Evolutionary conservation across 2,329 filamentous ascomycete genomes (phyloP), one percentile per base, ranked within the genome.

Genomic region (Fusarium sp.): DNA sequence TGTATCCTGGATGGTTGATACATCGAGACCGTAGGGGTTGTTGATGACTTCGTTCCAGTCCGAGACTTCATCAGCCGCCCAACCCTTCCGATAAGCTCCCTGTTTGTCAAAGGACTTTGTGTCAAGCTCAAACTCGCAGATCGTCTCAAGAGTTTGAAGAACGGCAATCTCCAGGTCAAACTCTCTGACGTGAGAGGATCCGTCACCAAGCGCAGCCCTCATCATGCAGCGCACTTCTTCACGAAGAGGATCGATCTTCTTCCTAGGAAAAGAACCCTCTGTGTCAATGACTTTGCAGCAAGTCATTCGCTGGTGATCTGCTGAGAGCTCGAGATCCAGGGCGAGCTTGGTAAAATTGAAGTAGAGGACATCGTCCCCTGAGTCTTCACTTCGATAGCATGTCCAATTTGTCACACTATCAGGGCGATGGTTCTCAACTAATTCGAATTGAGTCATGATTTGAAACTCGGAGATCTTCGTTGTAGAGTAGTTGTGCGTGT

Each of bases 1-100:
- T n/a, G 64, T 69, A 44, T 71, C 69, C n/a, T 53, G 49, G 19
- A 65, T 61, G n/a, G 69, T 63, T 15, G 62, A 68, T 31, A 64
- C 57, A 24, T 74, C 61, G 28, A 72, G 63, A 10, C 65, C 62
- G 22, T 55, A 50, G 2, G 60, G 60, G 24, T 73, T 73, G 26
- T 66, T 45, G 40, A 73, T 15, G 10, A 69, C 19, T 9, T 67
- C 56, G 14, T 52, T 50, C 62, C 62, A 69, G 55, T 59, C 55
- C 22, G 40, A 61, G 13, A 71, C 26, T 14, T 52, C 42, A 17
- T 46, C 58, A 9, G 63, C 61, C 19, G 57, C 49, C 58, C 65
- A 73, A 19, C 63, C 58, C 19, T 67, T 65, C 4, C 36, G 24
- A 19, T 33, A 44, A 9, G 7, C 55, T 2, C n/a, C 19, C 13